Base-by-base conservation (phyloP, 108 stramenopile species). In the Cylindrotheca closterium region DNA sequence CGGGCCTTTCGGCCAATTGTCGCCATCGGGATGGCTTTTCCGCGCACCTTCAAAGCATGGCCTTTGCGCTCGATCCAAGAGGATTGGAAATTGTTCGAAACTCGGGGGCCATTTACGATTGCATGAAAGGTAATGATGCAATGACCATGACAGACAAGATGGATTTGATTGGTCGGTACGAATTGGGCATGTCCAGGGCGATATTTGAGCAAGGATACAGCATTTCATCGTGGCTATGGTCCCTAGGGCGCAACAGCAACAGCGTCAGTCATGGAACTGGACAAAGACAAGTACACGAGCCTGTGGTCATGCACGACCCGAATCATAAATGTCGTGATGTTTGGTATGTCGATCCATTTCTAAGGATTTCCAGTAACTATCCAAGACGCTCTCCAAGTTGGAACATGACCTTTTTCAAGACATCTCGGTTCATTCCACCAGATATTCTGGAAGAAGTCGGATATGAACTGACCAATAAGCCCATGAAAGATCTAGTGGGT, bases 371-470 rank as follows among this genome's bases (percentile, higher is more conserved):
- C 68, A 67, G 19, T 50, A 62, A 3, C 77, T 63, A 62, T 77
- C 58, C 34, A 77, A 56, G 60, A 67, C 69, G 48, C 61, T 77
- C 28, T 52, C 76, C 12, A 65, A 71, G 32, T 80, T 69, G 79
- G 75, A 80, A 77, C 37, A 68, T 68, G 31, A 27, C 76, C 17
- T 80, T 80, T 47, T 80, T 77, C 67, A 80, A 80, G 55, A 67
- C 72, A 12, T 80, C 79, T 12, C 60, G 79, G 19, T 57, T 80
- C 5, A 27, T 62, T 3, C 60, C 60, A 21, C 19, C 26, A 2
- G 58, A 58, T 42, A 31, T 31, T 17, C 2, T 54, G 26, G 18
- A 54, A 27, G 24, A 54, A 27, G 53, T 27, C 1, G 53, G 27
- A 27, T 27, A 24, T 23, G 24, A 54, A 42, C 7, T 42, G 37